phyloP scores from a whole-genome alignment of 2,329 filamentous ascomycete species.

The Fusarium coicis region DNA sequence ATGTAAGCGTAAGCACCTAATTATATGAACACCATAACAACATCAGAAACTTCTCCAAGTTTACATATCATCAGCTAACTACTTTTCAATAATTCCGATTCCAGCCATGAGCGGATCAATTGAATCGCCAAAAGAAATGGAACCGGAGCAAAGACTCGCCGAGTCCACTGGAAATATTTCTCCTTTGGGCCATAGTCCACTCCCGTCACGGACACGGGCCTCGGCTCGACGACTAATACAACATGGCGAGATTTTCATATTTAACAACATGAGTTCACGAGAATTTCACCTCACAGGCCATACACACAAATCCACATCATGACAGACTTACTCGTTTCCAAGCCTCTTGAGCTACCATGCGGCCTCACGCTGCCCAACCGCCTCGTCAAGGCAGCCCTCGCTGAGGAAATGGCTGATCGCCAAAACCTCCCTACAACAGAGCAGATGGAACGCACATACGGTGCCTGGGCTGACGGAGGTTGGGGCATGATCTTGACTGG shows the following conservation, averaged over 20 bases:
- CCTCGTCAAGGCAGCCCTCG: conserved; percentile 63
- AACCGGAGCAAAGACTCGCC: conserved; percentile 21
- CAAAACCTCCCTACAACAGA: conserved; percentile 56
- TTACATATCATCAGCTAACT: no score
- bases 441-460: conserved; percentile 58
- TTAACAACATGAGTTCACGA: neutral
- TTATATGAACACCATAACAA: accelerated
- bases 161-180: conserved; percentile 10
- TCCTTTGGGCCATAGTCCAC: conserved; percentile 18
- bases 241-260: conserved; percentile 1
- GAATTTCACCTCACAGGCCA: no score
- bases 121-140: neutral
- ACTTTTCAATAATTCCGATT: neutral
- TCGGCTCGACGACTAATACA: neutral
- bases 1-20: neutral
- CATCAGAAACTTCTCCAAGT: neutral
- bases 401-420: conserved; percentile 55
- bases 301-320: neutral
- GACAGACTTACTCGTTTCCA: conserved; percentile 21
- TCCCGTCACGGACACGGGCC: conserved; percentile 5
- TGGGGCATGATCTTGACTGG: conserved; percentile 65
- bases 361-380: conserved; percentile 67
- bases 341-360: conserved; percentile 63
- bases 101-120: neutral
- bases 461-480: conserved; percentile 63